A percentile compares a stretch with the other conserved stretches of the same genome.
phyloP scores from a whole-genome alignment of 805 yeast genomes.

The Wickerhamomyces bovis region DNA sequence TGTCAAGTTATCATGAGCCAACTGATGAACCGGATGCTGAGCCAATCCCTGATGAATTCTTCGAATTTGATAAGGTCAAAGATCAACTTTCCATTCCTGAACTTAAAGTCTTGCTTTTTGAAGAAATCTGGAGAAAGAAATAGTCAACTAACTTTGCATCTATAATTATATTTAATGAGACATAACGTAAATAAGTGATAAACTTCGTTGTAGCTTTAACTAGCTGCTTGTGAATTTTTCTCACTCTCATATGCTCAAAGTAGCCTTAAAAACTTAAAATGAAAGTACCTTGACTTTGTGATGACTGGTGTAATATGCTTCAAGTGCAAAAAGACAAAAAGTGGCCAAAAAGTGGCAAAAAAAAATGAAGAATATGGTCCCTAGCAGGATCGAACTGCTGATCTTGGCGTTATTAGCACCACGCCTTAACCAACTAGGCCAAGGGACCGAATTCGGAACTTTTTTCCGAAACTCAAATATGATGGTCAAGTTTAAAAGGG shows the following conservation, averaged over 20 bases:
- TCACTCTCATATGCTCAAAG: no score
- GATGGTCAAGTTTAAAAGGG: neutral
- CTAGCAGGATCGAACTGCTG: conserved; percentile 88
- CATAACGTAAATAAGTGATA: neutral
- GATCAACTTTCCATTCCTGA: conserved; percentile 73
- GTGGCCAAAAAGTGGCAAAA: neutral
- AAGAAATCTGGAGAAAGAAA: conserved; percentile 45
- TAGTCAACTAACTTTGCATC: neutral
- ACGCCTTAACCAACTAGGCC: conserved; percentile 60
- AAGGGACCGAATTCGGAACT: conserved; percentile 36
- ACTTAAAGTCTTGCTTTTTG: conserved; percentile 69
- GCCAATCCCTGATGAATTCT: conserved; percentile 80
- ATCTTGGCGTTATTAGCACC: conserved; percentile 54
- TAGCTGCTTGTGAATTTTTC: no score
- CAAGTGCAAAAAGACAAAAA: no score
- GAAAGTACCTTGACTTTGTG: no score
- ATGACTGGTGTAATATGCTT: no score
- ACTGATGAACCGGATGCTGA: conserved; percentile 85
- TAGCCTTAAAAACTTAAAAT: no score
- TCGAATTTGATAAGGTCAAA: conserved; percentile 80
- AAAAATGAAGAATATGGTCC: conserved; percentile 42
- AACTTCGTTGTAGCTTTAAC: neutral
- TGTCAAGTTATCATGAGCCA: conserved; percentile 88
- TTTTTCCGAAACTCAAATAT: neutral
- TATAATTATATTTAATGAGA: neutral